Conservation (phyloP, 2,329 filamentous ascomycete genomes). For the Colletotrichum truncatum region DNA sequence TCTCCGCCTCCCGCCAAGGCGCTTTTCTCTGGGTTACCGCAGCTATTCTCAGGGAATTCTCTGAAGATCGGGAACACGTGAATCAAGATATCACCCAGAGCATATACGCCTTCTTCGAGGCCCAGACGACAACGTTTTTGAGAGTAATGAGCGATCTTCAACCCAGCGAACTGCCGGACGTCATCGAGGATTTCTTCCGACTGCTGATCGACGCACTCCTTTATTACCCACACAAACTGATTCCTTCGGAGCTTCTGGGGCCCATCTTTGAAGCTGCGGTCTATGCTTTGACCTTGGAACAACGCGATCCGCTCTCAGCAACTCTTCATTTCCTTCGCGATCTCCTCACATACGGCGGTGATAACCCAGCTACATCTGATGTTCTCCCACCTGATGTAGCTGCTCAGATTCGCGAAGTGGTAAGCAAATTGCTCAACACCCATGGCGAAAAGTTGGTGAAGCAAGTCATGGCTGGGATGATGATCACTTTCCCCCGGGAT, state of each 20-base stretch:
- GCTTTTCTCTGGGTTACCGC: constrained; percentile 99
- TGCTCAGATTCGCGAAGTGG: constrained; percentile 74
- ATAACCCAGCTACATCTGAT: constrained; percentile 73
- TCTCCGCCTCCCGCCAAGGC: constrained; percentile 86
- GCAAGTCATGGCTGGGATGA: constrained; percentile 95
- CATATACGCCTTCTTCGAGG: constrained; percentile 95
- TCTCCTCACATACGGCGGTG: constrained; percentile 85
- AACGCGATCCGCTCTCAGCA: constrained; percentile 89
- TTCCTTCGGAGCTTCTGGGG: constrained; percentile 80
- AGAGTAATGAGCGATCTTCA: constrained; percentile 88
- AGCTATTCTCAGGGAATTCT: constrained; percentile 94
- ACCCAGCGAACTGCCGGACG: constrained; percentile 76
- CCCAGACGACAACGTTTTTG: constrained; percentile 89
- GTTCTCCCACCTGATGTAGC: constrained; percentile 67
- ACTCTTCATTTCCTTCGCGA: constrained; percentile 94
- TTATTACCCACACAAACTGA: constrained; percentile 87
- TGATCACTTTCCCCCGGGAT: constrained; percentile 97
- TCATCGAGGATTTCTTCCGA: constrained; percentile 97
- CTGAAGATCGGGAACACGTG: constrained; percentile 86
- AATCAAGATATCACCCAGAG: constrained; percentile 83
- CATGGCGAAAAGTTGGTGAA: constrained; percentile 85
- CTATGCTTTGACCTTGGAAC: constrained; percentile 86
- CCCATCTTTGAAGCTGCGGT: constrained; percentile 89
- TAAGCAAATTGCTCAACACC: constrained; percentile 75
- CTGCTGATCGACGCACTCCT: constrained; percentile 90